Base-by-base conservation (phyloP, 2,329 filamentous ascomycete species). In the Parastagonospora avenae region DNA sequence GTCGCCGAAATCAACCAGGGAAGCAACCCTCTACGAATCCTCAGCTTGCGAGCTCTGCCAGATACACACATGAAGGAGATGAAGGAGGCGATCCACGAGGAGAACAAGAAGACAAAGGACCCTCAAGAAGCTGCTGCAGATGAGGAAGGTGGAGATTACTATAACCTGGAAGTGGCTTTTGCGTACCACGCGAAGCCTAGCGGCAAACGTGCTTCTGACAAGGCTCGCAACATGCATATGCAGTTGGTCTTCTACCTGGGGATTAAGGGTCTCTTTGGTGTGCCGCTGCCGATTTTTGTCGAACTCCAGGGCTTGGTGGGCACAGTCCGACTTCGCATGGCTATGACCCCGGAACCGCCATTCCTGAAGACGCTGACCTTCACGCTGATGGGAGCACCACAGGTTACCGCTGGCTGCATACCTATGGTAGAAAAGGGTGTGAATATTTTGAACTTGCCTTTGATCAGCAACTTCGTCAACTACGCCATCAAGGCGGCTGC, bases 391-490 rank as follows among this genome's bases (percentile, higher is more conserved):
- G 94, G 94, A 0, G 78, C 94, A 4, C 94, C 94, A 10, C 92
- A 96, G 66, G 88, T 97, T 4, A 84, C 89, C 64, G 93, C 92
- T 12, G 90, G 91, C 1, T 97, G 93, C 68, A 88, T 92, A 11
- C 94, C 94, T 0, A 94, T 97, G 88, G 74, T 97, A n/a, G 86
- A 94, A 70, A 88, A 86, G 59, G 93, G 92, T 2, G 87, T 95
- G 54, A 97, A 97, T 62, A 86, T 97, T 39, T 79, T 97, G 24
- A 96, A 97, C 62, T 78, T 97, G 8, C 93, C 93, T 0, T 74
- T 97, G 32, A 97, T 97, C 63, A 95, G 91, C 11, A 95, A 95
- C 65, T 97, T 99, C 68, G 93, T 97, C 74, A 96, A 97, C 74
- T 96, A 92, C 77, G 91, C 93, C 4, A 96, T 97, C 63, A 87